These are phyloP conservation scores for Neocallimastix lanati DNA, from an alignment of 192 early-diverging fungal species.

Conservation along the genomic window DNA sequence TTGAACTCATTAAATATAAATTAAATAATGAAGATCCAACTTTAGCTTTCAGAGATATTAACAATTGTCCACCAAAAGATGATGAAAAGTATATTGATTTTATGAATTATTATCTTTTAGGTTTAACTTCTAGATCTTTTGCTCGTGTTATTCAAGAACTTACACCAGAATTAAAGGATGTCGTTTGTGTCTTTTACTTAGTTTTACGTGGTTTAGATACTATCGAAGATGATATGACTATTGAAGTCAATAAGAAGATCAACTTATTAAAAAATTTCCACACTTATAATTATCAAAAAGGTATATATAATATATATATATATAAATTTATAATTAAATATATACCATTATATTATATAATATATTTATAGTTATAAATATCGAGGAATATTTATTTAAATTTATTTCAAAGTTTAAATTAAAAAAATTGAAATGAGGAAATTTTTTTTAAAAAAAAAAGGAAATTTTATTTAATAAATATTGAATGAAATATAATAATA, in stretches of 20 bases:
- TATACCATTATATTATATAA: slow-evolving; percentile 14
- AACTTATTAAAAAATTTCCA: slow-evolving; percentile 65
- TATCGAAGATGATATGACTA: slow-evolving; percentile 96
- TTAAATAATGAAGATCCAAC: not conserved
- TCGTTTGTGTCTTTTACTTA: slow-evolving; percentile 88
- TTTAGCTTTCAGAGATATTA: not conserved
- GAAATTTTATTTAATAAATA: too few species aligned
- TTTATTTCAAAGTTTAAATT: too few species aligned
- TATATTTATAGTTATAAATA: not conserved
- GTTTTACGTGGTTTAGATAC: slow-evolving; percentile 91
- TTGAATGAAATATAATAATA: too few species aligned
- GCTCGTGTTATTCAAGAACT: slow-evolving; percentile 83
- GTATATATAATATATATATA: slow-evolving; percentile 71
- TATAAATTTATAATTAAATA: too few species aligned
- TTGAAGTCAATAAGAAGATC: slow-evolving; percentile 55
- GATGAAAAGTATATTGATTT: slow-evolving; percentile 27
- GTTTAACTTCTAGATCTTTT: slow-evolving; percentile 89
- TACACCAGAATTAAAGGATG: slow-evolving; percentile 56
- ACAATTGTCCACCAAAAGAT: slow-evolving; percentile 4
- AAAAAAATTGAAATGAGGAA: too few species aligned
- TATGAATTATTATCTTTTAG: slow-evolving; percentile 75
- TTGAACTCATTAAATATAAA: not conserved
- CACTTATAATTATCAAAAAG: slow-evolving; percentile 51
- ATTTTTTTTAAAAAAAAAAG: too few species aligned
- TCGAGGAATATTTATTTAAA: too few species aligned